Percentiles rank a stretch among this genome's conserved stretches.
These are phyloP conservation scores for Arthrobotrys sphaeroides DNA, from an alignment of 2,329 filamentous ascomycete genomes.

Conservation along the genomic window DNA sequence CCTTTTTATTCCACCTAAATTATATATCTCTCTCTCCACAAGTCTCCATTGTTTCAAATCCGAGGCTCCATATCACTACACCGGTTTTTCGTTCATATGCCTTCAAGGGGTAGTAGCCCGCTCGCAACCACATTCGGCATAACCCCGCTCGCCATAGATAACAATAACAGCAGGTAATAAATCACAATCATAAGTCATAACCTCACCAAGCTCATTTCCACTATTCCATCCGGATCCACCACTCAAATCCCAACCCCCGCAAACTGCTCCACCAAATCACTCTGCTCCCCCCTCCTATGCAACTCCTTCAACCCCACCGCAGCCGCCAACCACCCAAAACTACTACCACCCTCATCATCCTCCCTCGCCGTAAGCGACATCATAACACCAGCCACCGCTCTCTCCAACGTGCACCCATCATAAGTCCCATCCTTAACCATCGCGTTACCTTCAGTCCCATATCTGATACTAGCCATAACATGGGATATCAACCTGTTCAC, in stretches of 20 bases:
- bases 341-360: slow-evolving; percentile 60
- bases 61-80: too few relatives aligned
- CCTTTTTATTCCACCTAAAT: too few relatives aligned
- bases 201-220: too few relatives aligned
- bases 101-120: too few relatives aligned
- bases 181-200: too few relatives aligned
- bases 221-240: too few relatives aligned
- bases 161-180: too few relatives aligned
- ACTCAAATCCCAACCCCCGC: neutral
- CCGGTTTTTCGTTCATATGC: too few relatives aligned
- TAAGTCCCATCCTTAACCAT: slow-evolving; percentile 29
- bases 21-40: too few relatives aligned
- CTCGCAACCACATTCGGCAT: too few relatives aligned
- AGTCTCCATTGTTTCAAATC: too few relatives aligned
- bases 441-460: slow-evolving; percentile 60
- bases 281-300: slow-evolving; percentile 57
- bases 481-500: slow-evolving; percentile 62
- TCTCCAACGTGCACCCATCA: slow-evolving; percentile 63
- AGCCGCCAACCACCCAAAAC: slow-evolving; percentile 67
- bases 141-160: too few relatives aligned
- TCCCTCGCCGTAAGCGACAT: slow-evolving; percentile 58
- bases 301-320: slow-evolving; percentile 66
- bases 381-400: slow-evolving; percentile 63
- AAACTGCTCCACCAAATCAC: neutral
- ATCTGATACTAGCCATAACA: slow-evolving; percentile 63